Base-by-base conservation (phyloP, 2,329 filamentous ascomycete species). In the Colletotrichum graminicola region DNA sequence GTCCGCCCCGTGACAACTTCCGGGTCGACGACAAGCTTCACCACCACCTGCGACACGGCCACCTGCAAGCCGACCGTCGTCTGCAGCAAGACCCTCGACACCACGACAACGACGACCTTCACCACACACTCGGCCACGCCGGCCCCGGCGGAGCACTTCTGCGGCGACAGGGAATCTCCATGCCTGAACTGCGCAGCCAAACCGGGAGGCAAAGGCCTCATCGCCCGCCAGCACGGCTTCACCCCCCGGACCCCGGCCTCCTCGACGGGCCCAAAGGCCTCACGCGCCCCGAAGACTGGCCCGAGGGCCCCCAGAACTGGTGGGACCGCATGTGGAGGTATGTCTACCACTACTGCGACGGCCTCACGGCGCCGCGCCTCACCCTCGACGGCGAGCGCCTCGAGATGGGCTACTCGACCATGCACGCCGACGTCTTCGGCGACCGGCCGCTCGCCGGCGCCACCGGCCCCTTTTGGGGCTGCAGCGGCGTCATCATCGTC, bases 261-360 rank as follows among this genome's bases (percentile, higher is more conserved):
- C 49, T 57, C 39, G 18, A 55, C 26, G 61, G 36, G 3, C 47
- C 61, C 6, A 16, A 14, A 4, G 66, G 66, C 3, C 67, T 69
- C 5, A 66, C 67, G 7, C 36, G 41, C 1, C 45, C 54, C 36
- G 45, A 45, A 0, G 43, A 26, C 6, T 69, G 67, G 67, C 34
- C 67, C 1, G 23, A 6, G 6, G 67, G 67, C n/a, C 12, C 18
- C 8, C 1, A 85, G 83, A 21, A 63, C 43, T 73, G 72, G 72
- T 73, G 45, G 26, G 12, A 29, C 5, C 55, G 61, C 7, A 88
- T 88, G 68, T 87, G 85, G 71, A 83, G 77, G 60, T 78, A 78
- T 54, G 73, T 76, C 34, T 75, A 74, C 34, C 73, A 39, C 49
- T 70, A 73, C 29, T 63, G 72, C 41, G 43, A 52, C 21, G 55